Base-by-base conservation (phyloP, 352 stramenopile species). In the Pythium sp. region DNA sequence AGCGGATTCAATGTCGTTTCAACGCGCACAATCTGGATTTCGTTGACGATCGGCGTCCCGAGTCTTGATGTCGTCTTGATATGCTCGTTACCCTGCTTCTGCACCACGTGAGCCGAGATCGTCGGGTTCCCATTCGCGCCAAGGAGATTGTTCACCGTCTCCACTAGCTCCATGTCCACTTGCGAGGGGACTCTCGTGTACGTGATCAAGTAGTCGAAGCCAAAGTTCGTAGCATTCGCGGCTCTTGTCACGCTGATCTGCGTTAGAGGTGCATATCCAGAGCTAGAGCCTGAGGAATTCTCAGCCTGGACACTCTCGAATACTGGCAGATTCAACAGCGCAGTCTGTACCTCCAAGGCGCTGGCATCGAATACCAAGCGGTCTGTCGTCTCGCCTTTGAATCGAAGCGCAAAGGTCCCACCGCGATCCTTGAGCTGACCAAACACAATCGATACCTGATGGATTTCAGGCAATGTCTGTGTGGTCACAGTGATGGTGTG, bases 401-500 rank as follows among this genome's bases (percentile, higher is more conserved):
- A 72, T 3, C 77, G 73, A 15, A 98, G 76, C 6, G 74, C 81
- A 69, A 98, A 98, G 5, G 85, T 86, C 1, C 94, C 94, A 18
- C 85, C 90, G 24, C 90, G 89, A 24, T 87, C 78, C 4, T 76
- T 76, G 6, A 80, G 55, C 49, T 82, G 87, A 0, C 84, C 78
- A 72, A 97, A 98, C 3, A 77, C 59, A 2, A 88, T 92, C 5
- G 79, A 90, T 9, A 98, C 79, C 32, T 82, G 71, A 49, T 98
- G 94, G 24, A 91, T 79, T 70, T 98, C 91, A 1, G 80, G 78
- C 0, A 80, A 68, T 14, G 82, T 91, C 61, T 95, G 82, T 12
- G 87, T 75, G 2, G 95, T 87, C 7, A 98, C 77, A 0, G 80
- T 81, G 30, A 99, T 75, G 0, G 91, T 98, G 73, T 98, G 92